Percentiles rank a stretch among this genome's conserved stretches.
Evolutionary conservation across 1,139 yeast genomes (phyloP).

Genomic region (Yamadazyma trypodendri): DNA sequence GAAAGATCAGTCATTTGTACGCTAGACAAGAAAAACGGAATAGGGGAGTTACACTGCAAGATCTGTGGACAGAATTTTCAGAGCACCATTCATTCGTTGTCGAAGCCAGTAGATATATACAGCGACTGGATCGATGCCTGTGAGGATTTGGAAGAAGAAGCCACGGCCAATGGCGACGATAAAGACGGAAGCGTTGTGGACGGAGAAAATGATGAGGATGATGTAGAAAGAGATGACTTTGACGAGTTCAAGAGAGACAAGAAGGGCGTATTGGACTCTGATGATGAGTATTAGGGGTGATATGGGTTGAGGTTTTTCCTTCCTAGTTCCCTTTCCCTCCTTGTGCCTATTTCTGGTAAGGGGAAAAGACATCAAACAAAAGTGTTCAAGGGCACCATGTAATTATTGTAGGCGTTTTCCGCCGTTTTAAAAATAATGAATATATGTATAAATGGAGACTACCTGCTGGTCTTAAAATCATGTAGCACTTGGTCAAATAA

Average conservation of each 20-base stretch:
- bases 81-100: conserved; percentile 76
- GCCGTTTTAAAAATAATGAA: no score
- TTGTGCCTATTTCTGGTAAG: no score
- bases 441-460: not conserved
- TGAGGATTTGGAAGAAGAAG: conserved; percentile 85
- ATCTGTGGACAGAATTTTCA: conserved; percentile 95
- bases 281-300: conserved; percentile 20
- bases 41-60: conserved; percentile 86
- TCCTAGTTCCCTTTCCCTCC: no score
- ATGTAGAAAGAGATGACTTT: conserved; percentile 27
- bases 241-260: conserved; percentile 15
- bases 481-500: conserved; percentile 17
- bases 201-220: conserved; percentile 22
- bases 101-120: conserved; percentile 91
- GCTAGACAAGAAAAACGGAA: conserved; percentile 79
- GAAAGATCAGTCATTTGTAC: conserved; percentile 89
- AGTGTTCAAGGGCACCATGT: no score
- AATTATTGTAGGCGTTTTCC: no score
- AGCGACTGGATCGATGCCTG: conserved; percentile 99
- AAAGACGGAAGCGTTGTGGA: conserved; percentile 18
- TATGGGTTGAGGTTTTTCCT: no score
- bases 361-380: no score
- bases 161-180: conserved; percentile 11
- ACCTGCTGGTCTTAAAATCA: conserved; percentile 13
- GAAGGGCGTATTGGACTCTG: conserved; percentile 24